phyloP scores from a whole-genome alignment of 371 early-diverging fungal genomes.

The Apophysomyces sp. region DNA sequence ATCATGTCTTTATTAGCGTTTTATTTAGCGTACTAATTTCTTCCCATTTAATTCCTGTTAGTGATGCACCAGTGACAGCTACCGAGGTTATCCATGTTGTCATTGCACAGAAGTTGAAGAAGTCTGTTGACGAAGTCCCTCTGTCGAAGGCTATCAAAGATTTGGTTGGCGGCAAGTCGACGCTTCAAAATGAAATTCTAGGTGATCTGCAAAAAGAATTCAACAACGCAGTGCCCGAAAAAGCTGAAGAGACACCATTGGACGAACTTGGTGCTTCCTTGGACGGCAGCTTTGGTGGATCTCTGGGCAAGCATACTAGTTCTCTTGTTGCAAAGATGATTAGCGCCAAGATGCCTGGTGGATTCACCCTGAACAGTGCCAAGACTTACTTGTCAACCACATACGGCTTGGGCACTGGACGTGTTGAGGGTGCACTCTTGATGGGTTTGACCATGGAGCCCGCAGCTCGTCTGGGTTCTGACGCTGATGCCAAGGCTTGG shows the following conservation, averaged over 20 bases:
- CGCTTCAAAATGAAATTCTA: slow-evolving; percentile 95
- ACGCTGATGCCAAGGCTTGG: slow-evolving; percentile 90
- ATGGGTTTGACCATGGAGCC: slow-evolving; percentile 89
- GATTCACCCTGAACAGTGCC: slow-evolving; percentile 81
- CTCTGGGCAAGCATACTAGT: slow-evolving; percentile 85
- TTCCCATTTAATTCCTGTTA: slow-evolving; percentile 19
- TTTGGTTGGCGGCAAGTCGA: slow-evolving; percentile 93
- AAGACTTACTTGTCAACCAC: slow-evolving; percentile 69
- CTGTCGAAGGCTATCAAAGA: slow-evolving; percentile 87
- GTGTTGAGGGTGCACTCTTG: slow-evolving; percentile 82
- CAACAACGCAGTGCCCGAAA: slow-evolving; percentile 83
- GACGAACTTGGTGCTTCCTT: slow-evolving; percentile 80
- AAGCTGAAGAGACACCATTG: slow-evolving; percentile 90
- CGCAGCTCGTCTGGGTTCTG: slow-evolving; percentile 73
- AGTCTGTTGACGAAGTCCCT: slow-evolving; percentile 74
- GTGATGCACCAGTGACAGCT: slow-evolving; percentile 80
- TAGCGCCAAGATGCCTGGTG: slow-evolving; percentile 93
- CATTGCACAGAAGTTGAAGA: slow-evolving; percentile 93
- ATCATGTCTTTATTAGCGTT: neutral
- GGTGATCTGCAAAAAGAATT: slow-evolving; percentile 96
- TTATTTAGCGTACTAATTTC: neutral
- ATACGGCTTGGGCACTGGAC: slow-evolving; percentile 86
- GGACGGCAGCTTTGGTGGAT: slow-evolving; percentile 60
- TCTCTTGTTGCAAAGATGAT: slow-evolving; percentile 83
- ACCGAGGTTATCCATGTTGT: slow-evolving; percentile 77